Evolutionary conservation across 1,139 yeast genomes (phyloP).

Genomic region (Yamadazyma diddensiae): DNA sequence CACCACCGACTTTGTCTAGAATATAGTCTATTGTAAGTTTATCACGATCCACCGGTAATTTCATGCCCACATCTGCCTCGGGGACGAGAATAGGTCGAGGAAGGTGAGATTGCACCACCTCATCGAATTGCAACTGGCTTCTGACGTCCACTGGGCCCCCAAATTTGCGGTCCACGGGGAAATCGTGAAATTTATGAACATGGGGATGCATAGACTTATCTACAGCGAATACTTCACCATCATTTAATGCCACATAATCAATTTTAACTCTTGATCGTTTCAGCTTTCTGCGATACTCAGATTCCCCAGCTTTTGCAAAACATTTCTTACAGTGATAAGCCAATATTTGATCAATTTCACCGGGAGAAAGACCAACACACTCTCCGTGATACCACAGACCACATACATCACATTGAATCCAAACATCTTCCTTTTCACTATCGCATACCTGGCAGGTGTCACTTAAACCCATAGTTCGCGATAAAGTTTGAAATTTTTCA

Average conservation of each 20-base stretch:
- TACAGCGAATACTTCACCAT: conserved; percentile 64
- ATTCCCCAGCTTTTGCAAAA: conserved; percentile 45
- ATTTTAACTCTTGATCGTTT: conserved; percentile 52
- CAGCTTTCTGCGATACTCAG: conserved; percentile 53
- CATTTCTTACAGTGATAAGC: conserved; percentile 59
- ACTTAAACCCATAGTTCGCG: no score
- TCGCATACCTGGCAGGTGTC: not conserved
- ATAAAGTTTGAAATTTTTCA: conserved; percentile 23
- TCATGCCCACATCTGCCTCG: conserved; percentile 26
- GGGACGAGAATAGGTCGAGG: conserved; percentile 33
- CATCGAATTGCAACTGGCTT: conserved; percentile 32
- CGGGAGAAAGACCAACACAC: conserved; percentile 43
- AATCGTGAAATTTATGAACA: conserved; percentile 35
- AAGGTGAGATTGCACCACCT: conserved; percentile 26
- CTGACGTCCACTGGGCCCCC: conserved; percentile 16
- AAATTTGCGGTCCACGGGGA: conserved; percentile 14
- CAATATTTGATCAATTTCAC: conserved; percentile 38
- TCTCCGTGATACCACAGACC: conserved; percentile 57
- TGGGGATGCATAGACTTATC: conserved; percentile 64
- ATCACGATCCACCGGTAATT: conserved; percentile 30
- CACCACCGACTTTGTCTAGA: conserved; percentile 60
- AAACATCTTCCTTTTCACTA: conserved; percentile 15
- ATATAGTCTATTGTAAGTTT: conserved; percentile 55
- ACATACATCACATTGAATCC: conserved; percentile 68
- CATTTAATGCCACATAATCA: conserved; percentile 79